These are phyloP conservation scores for Zostera marina DNA, from an alignment of 116 monocot species.

Conservation along the genomic window DNA sequence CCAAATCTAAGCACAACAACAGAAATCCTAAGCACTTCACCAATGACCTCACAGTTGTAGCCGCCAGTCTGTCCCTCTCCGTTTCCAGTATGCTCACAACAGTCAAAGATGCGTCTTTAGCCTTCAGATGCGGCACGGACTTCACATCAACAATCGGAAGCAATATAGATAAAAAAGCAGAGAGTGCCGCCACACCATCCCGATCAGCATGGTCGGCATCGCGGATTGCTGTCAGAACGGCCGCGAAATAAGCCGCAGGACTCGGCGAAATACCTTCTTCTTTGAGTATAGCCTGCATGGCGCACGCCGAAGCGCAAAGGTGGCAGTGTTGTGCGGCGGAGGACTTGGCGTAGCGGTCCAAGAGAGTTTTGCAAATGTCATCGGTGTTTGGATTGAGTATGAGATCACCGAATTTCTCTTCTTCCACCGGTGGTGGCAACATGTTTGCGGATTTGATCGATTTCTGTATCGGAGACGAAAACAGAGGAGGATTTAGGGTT, in stretches of 20 bases:
- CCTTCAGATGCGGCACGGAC: conserved; percentile 29
- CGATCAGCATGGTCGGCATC: conserved; percentile 20
- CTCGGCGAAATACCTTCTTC: conserved; percentile 61
- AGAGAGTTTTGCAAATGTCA: conserved; percentile 56
- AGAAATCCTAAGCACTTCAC: conserved; percentile 54
- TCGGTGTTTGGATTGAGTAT: background rate
- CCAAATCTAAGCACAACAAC: conserved; percentile 38
- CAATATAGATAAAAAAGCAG: conserved; percentile 56
- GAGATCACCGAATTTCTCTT: background rate
- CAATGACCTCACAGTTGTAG: conserved; percentile 51
- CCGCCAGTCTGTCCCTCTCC: background rate
- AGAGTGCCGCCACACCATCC: conserved; percentile 35
- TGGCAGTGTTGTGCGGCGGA: conserved; percentile 79
- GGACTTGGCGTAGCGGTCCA: conserved; percentile 60
- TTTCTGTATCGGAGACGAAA: background rate
- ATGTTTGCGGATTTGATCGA: background rate
- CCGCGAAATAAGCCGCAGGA: conserved; percentile 63
- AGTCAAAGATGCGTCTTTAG: conserved; percentile 31
- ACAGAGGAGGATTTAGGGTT: conserved; percentile 1
- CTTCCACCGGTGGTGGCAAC: background rate
- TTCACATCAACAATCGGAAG: conserved; percentile 25
- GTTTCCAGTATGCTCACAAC: conserved; percentile 23
- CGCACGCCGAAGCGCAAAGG: conserved; percentile 77
- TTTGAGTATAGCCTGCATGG: conserved; percentile 61
- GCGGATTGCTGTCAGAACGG: conserved; percentile 41